phyloP scores from a whole-genome alignment of 495 filamentous ascomycete genomes.

The Xylaria longipes region DNA sequence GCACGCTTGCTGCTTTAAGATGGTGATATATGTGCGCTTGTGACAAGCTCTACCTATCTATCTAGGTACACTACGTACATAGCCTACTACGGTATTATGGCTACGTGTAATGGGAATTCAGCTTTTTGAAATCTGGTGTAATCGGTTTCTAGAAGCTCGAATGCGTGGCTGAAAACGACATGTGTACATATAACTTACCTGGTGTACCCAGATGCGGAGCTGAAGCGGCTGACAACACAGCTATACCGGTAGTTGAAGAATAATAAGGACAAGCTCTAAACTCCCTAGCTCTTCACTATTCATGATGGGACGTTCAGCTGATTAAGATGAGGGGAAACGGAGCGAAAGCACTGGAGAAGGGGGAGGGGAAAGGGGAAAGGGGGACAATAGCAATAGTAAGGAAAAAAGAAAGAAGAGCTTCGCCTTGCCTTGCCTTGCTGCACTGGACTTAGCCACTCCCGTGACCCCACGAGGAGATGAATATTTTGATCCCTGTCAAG shows the following conservation, averaged over 20 bases:
- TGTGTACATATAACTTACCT: no score
- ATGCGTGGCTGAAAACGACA: constrained; percentile 32
- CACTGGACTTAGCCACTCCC: background rate
- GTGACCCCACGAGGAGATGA: constrained; percentile 17
- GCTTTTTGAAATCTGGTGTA: constrained; percentile 26
- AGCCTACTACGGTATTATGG: background rate
- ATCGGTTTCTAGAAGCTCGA: constrained; percentile 24
- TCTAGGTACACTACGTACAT: constrained; percentile 19
- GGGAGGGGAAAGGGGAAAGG: background rate
- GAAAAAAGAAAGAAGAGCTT: background rate
- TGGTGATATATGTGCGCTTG: background rate
- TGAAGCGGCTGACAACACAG: constrained; percentile 30
- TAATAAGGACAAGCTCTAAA: background rate
- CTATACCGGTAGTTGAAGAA: constrained; percentile 5
- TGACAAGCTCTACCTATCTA: constrained; percentile 20
- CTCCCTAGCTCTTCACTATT: background rate
- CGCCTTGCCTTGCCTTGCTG: constrained; percentile 17
- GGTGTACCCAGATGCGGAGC: constrained; percentile 20
- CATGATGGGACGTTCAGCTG: constrained; percentile 6
- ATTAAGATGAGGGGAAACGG: constrained; percentile 19
- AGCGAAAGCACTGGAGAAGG: background rate
- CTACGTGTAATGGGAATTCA: background rate
- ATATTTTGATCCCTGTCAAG: constrained; percentile 18
- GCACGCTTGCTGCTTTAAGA: constrained; percentile 23
- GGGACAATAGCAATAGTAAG: background rate